phyloP scores from a whole-genome alignment of 2,329 filamentous ascomycete genomes.

The Ophiostoma sp. region DNA sequence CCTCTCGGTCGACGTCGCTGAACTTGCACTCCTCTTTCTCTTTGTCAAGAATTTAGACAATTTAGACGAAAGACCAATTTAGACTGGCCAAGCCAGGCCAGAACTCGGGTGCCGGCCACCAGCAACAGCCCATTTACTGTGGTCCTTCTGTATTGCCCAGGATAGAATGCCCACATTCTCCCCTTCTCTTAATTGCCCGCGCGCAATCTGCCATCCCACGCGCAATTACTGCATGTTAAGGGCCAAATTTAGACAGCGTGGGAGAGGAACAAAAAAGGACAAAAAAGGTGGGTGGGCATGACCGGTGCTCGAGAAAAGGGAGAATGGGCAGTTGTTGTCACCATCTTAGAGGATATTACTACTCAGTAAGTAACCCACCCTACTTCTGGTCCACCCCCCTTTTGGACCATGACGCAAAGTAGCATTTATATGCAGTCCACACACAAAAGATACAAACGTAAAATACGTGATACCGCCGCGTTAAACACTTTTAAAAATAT shows the following conservation, averaged over 20 bases:
- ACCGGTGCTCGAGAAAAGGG: neutral
- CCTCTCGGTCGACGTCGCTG: neutral
- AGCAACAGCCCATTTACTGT: neutral
- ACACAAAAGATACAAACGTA: too few species aligned
- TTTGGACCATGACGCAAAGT: too few species aligned
- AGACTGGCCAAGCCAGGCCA: conserved; percentile 2
- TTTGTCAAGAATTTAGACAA: neutral
- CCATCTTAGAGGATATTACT: neutral
- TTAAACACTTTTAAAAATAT: too few species aligned
- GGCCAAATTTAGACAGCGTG: neutral
- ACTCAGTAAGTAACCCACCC: too few species aligned
- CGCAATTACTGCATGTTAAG: neutral
- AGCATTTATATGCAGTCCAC: too few species aligned
- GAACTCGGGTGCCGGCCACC: neutral
- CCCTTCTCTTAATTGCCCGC: neutral
- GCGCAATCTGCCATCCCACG: neutral
- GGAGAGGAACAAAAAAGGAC: neutral
- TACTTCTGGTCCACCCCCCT: neutral
- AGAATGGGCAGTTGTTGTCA: neutral
- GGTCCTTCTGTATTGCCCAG: too few species aligned
- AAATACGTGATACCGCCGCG: too few species aligned
- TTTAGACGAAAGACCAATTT: neutral
- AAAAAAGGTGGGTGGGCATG: neutral
- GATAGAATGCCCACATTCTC: too few species aligned
- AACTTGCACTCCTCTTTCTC: neutral